A percentile compares a stretch with the other conserved stretches of the same genome.
Evolutionary conservation across 257 asterid genomes (phyloP).

Genomic region (Salvia splendens): DNA sequence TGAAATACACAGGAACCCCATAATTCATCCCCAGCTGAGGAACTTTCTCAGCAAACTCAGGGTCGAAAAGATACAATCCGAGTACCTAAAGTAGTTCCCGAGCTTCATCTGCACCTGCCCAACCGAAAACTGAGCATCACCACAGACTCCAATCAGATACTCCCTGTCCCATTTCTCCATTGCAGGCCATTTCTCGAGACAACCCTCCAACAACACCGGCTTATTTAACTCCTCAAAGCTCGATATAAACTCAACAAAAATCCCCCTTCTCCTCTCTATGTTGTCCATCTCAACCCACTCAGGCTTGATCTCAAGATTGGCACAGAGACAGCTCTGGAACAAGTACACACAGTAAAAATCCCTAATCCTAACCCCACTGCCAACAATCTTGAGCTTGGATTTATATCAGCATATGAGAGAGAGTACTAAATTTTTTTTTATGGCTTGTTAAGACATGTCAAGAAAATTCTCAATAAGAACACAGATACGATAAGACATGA

Average conservation of each 20-base stretch:
- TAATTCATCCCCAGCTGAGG: constrained; percentile 72
- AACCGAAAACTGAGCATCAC: constrained; percentile 60
- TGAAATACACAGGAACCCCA: constrained; percentile 64
- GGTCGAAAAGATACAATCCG: constrained; percentile 92
- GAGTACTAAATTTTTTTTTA: no score
- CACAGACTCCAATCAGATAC: constrained; percentile 57
- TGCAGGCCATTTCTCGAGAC: constrained; percentile 75
- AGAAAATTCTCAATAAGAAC: no score
- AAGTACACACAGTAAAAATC: constrained; percentile 91
- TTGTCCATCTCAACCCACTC: constrained; percentile 92
- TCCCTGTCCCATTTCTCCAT: constrained; percentile 76
- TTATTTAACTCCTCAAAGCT: constrained; percentile 80
- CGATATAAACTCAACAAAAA: constrained; percentile 66
- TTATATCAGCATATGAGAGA: no score
- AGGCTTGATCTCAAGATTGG: constrained; percentile 92
- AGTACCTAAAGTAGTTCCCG: constrained; percentile 64
- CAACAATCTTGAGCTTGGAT: constrained; percentile 23
- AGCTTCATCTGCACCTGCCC: constrained; percentile 93
- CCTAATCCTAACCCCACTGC: constrained; percentile 54
- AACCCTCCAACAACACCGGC: constrained; percentile 86
- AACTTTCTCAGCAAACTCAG: constrained; percentile 76
- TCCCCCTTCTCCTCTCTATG: constrained; percentile 63
- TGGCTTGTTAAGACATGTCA: no score
- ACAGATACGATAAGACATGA: no score
- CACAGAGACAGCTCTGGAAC: constrained; percentile 98